Base-by-base conservation (phyloP, 176 grass and related monocot genomes). In the Aechmea fasciata region DNA sequence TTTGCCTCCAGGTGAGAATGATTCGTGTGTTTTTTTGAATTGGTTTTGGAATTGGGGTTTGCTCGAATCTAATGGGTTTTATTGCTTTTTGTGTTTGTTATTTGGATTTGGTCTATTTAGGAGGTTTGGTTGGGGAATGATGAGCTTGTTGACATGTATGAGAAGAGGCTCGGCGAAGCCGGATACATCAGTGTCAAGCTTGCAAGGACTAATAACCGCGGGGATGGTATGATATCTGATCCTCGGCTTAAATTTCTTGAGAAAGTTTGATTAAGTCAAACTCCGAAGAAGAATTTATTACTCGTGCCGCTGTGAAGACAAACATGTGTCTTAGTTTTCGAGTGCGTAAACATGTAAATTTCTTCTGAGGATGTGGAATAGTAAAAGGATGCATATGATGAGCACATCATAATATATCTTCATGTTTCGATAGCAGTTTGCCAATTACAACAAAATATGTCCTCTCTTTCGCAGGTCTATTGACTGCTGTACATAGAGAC, bases 81-180 rank as follows among this genome's bases (percentile, higher is more conserved):
- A 19, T 6, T 59, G 55, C 0, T 59, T 22, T 18, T 18, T 20
- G 1, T 18, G 15, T 59, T 59, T 18, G 9, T 59, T 59, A 7
- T 20, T 61, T 20, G 55, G 61, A 73, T 63, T 25, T 70, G 77
- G 41, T 61, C 3, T 41, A 41, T 23, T 68, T 73, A 96, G 91
- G 91, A 96, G 77, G 83, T 96, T 13, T 96, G 91, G 91, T 26
- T 96, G 66, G 87, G 87, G 61, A 96, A 88, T 69, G 87, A 96
- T 67, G 91, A 96, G 68, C 82, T 96, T 11, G 87, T 91, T 9
- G 51, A 83, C 65, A 85, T 96, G 85, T 96, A 91, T 19, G 80
- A 91, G 71, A 85, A 88, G 77, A 75, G 82, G 64, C 80, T 88
- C 1, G 77, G 87, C 0, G 65, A 88, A 10, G 84, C 84, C 2